phyloP scores from a whole-genome alignment of 208 protist genomes.

The Wallacemonas sp. region DNA sequence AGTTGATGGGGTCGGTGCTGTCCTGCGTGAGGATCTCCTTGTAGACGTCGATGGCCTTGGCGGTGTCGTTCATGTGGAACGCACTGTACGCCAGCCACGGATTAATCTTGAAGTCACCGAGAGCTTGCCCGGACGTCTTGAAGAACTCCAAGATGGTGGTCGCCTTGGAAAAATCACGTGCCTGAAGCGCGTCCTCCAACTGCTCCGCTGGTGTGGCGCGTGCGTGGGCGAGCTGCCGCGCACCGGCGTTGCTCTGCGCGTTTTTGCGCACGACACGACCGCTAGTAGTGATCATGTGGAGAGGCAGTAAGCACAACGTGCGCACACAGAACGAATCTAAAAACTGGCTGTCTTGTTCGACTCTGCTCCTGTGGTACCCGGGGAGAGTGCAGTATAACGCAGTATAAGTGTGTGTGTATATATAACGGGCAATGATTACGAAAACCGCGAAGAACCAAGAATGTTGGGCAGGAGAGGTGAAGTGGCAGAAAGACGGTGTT shows the following conservation, averaged over 20 bases:
- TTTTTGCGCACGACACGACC: constrained; percentile 73
- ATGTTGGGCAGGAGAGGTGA: too few relatives aligned
- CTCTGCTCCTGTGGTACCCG: too few relatives aligned
- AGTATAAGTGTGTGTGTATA: not conserved
- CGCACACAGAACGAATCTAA: not conserved
- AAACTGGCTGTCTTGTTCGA: not conserved
- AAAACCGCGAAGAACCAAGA: too few relatives aligned
- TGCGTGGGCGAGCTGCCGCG: constrained; percentile 17
- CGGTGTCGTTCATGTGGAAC: constrained; percentile 94
- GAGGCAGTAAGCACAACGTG: not conserved
- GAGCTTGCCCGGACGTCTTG: constrained; percentile 70
- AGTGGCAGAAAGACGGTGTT: too few relatives aligned
- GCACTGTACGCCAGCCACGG: constrained; percentile 94
- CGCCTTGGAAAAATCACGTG: constrained; percentile 87
- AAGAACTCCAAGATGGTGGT: constrained; percentile 90
- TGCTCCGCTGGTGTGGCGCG: constrained; percentile 69
- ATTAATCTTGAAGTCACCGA: constrained; percentile 79
- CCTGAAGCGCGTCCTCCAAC: constrained; percentile 85
- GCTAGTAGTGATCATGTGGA: constrained; percentile 61
- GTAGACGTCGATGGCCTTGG: constrained; percentile 91
- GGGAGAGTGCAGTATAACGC: too few relatives aligned
- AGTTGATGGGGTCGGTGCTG: constrained; percentile 56
- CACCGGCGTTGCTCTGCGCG: constrained; percentile 16
- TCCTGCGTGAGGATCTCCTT: constrained; percentile 77
- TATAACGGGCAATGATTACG: too few relatives aligned